These are phyloP conservation scores for Trametes hirsuta DNA, from an alignment of 1,284 basidiomycete genomes.

Conservation along the genomic window DNA sequence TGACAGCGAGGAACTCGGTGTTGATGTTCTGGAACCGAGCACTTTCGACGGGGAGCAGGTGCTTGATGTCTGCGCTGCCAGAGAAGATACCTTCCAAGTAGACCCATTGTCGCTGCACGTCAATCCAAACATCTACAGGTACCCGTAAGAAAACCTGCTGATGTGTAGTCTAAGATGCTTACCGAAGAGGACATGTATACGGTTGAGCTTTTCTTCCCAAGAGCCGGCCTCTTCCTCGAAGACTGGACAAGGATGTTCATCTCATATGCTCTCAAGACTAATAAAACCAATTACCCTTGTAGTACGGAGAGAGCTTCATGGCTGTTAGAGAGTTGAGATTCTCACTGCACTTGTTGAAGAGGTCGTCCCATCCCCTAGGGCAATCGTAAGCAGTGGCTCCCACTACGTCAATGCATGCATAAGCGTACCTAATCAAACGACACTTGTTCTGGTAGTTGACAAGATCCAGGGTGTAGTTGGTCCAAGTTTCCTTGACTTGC, in stretches of 20 bases:
- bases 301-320: conserved; percentile 98
- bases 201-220: conserved; percentile 95
- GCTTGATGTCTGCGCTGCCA: conserved; percentile 98
- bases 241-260: conserved; percentile 46
- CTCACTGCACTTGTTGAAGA: conserved; percentile 96
- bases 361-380: conserved; percentile 92
- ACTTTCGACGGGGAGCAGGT: conserved; percentile 96
- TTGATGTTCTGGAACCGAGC: conserved; percentile 99
- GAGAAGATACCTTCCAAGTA: conserved; percentile 99
- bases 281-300: conserved; percentile 68
- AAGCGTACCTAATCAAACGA: conserved; percentile 81
- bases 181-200: conserved; percentile 96
- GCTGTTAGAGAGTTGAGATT: conserved; percentile 95
- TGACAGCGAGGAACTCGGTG: conserved; percentile 95
- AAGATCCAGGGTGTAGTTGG: conserved; percentile 92
- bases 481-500: conserved; percentile 97
- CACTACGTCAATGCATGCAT: not conserved
- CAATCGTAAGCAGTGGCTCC: not conserved
- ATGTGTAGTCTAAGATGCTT: conserved; percentile 25
- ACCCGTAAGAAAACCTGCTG: not conserved
- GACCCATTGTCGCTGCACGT: conserved; percentile 99
- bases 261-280: not conserved
- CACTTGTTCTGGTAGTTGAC: conserved; percentile 99
- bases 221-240: conserved; percentile 94
- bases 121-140: conserved; percentile 91